These are phyloP conservation scores for Penicillium sp. DNA, from an alignment of 2,329 filamentous ascomycete species.

Conservation along the genomic window DNA sequence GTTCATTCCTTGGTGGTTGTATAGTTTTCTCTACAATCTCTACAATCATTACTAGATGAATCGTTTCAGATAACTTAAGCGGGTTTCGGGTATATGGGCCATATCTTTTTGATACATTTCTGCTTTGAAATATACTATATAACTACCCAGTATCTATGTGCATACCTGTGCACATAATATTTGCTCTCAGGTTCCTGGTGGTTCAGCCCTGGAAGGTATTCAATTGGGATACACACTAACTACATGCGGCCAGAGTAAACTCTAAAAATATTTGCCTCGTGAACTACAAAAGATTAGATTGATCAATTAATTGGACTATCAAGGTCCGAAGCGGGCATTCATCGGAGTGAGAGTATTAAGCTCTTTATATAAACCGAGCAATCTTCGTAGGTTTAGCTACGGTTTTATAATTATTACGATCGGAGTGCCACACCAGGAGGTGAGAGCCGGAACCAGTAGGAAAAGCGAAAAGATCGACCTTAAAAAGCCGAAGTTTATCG, in stretches of 20 bases:
- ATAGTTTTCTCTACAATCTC: neutral
- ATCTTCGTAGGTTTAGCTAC: neutral
- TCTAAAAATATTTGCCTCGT: neutral
- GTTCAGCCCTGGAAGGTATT: neutral
- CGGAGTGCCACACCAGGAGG: neutral
- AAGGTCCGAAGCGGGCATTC: neutral
- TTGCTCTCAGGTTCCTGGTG: neutral
- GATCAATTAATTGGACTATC: neutral
- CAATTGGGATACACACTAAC: neutral
- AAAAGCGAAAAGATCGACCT: conserved; percentile 5
- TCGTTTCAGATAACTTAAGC: neutral
- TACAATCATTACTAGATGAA: neutral
- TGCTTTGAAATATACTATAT: neutral
- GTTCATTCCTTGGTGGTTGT: neutral
- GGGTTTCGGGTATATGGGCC: neutral
- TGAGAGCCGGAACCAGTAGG: neutral
- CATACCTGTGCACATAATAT: neutral
- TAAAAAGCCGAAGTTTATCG: conserved; percentile 17
- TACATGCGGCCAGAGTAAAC: neutral
- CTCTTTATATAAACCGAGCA: neutral
- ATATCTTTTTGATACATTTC: neutral
- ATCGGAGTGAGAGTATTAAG: neutral
- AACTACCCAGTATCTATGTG: neutral
- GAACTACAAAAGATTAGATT: neutral
- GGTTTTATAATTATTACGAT: neutral